A percentile compares a stretch with the other conserved stretches of the same genome.
phyloP scores from a whole-genome alignment of 352 stramenopile species.

The Pythium utonaiense region DNA sequence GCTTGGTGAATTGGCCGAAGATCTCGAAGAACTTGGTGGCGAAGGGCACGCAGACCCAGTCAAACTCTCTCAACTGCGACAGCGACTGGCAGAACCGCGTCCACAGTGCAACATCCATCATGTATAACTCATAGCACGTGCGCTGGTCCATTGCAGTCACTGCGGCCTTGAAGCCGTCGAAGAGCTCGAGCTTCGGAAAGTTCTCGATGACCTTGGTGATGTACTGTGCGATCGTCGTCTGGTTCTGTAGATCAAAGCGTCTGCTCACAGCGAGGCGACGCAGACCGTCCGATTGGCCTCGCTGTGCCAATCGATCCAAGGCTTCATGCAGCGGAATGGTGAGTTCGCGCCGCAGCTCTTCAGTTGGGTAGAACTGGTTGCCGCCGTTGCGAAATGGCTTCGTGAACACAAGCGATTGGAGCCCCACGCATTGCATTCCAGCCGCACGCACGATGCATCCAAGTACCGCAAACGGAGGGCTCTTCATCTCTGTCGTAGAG shows the following conservation, averaged over 20 bases:
- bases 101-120: slow-evolving; percentile 32
- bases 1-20: slow-evolving; percentile 9
- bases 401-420: not conserved
- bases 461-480: not conserved
- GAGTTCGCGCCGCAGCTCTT: not conserved
- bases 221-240: not conserved
- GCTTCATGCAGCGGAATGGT: not conserved
- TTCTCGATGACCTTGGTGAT: not conserved
- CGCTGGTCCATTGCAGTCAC: not conserved
- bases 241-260: not conserved
- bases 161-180: not conserved
- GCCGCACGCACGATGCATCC: not conserved
- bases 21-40: slow-evolving; percentile 17
- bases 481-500: not conserved
- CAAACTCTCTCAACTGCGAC: slow-evolving; percentile 1
- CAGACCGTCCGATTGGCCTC: not conserved
- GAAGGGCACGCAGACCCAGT: slow-evolving; percentile 12
- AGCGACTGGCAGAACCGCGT: slow-evolving; percentile 37
- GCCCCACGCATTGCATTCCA: not conserved
- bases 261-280: not conserved
- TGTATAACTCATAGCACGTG: slow-evolving; percentile 19
- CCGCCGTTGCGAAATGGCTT: not conserved
- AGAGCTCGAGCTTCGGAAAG: not conserved
- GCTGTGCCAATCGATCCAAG: not conserved
- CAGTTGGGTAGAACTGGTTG: not conserved